Evolutionary conservation across 805 yeast species (phyloP).

Genomic region (Yarrowia divulgata): DNA sequence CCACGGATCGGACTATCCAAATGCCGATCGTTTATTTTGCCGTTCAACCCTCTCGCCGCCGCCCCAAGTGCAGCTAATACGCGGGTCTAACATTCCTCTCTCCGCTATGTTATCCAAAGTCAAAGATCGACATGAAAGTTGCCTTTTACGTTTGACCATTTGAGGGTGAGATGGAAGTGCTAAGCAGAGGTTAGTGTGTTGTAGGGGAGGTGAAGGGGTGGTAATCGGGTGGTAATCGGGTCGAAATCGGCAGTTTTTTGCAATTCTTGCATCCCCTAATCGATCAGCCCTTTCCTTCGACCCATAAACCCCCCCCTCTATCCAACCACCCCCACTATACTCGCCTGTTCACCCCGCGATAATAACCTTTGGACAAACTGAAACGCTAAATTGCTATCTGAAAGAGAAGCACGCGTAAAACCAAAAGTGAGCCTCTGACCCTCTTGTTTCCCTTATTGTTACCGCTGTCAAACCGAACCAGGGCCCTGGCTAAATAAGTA

Average conservation of each 20-base stretch:
- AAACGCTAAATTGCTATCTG: slow-evolving; percentile 19
- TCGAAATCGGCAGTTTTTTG: too few relatives aligned
- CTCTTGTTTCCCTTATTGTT: slow-evolving; percentile 19
- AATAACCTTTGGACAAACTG: background rate
- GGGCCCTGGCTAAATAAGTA: slow-evolving; percentile 26
- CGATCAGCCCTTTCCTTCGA: too few relatives aligned
- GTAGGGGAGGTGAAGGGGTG: too few relatives aligned
- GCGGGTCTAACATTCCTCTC: slow-evolving; percentile 35
- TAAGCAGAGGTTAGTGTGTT: too few relatives aligned
- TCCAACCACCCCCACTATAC: too few relatives aligned
- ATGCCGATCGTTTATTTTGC: slow-evolving; percentile 2
- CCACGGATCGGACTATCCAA: background rate
- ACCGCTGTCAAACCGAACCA: slow-evolving; percentile 10
- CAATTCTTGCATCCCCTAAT: too few relatives aligned
- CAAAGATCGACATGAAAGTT: slow-evolving; percentile 31
- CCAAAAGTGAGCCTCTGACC: slow-evolving; percentile 8
- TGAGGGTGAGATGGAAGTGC: slow-evolving; percentile 10
- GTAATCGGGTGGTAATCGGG: too few relatives aligned
- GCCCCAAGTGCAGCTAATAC: slow-evolving; percentile 2
- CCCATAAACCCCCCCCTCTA: too few relatives aligned
- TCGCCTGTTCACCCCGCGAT: slow-evolving; percentile 5
- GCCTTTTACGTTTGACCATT: slow-evolving; percentile 16
- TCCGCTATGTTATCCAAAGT: slow-evolving; percentile 27
- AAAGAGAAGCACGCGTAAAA: slow-evolving; percentile 32
- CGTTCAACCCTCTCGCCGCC: slow-evolving; percentile 3